These are phyloP conservation scores for Kodamaea fungicola DNA, from an alignment of 1,139 yeast species.

Conservation along the genomic window DNA sequence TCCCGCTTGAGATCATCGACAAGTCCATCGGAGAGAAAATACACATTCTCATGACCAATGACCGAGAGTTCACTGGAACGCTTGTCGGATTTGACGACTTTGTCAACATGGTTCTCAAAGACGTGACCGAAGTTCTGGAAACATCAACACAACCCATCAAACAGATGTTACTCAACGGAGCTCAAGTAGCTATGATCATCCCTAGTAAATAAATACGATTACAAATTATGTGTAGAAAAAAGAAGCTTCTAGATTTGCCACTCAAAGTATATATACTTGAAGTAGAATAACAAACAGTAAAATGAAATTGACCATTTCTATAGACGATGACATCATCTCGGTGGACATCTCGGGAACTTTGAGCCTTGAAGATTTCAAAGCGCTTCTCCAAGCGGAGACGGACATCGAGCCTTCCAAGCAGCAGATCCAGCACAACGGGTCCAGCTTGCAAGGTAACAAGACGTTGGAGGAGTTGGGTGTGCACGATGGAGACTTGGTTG, in stretches of 20 bases:
- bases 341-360: slow-evolving; percentile 65
- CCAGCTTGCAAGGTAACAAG: slow-evolving; percentile 31
- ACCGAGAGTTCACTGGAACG: slow-evolving; percentile 79
- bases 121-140: slow-evolving; percentile 62
- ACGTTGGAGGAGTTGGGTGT: slow-evolving; percentile 48
- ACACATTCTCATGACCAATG: slow-evolving; percentile 72
- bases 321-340: slow-evolving; percentile 30
- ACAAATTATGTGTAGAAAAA: neutral
- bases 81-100: slow-evolving; percentile 92
- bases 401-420: slow-evolving; percentile 47
- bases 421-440: slow-evolving; percentile 46
- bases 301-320: slow-evolving; percentile 39
- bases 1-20: slow-evolving; percentile 86
- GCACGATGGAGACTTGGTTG: slow-evolving; percentile 56
- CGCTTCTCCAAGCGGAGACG: slow-evolving; percentile 75
- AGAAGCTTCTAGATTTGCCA: slow-evolving; percentile 2
- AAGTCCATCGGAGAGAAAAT: slow-evolving; percentile 79
- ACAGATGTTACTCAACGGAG: slow-evolving; percentile 84
- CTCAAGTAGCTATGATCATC: slow-evolving; percentile 71
- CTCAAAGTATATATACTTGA: neutral
- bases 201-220: slow-evolving; percentile 9
- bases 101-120: slow-evolving; percentile 85
- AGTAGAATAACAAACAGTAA: neutral
- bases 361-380: slow-evolving; percentile 65
- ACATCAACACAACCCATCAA: slow-evolving; percentile 44